A percentile compares a stretch with the other conserved stretches of the same genome.
These are phyloP conservation scores for Clonostachys chloroleuca DNA, from an alignment of 2,329 filamentous ascomycete species.

Conservation along the genomic window DNA sequence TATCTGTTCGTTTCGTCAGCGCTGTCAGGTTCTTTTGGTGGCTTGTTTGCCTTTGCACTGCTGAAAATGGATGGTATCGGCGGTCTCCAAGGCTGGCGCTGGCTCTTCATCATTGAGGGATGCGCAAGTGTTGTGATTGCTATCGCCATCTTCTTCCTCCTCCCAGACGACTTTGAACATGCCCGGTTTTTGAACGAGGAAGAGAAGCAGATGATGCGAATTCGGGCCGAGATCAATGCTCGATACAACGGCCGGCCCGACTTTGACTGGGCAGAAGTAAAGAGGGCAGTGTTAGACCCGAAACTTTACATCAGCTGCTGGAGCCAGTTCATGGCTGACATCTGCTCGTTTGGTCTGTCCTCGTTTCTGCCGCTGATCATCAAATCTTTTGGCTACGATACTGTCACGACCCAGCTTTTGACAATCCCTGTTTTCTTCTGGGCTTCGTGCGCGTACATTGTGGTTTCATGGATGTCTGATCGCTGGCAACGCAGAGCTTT, in stretches of 20 bases:
- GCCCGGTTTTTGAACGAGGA: slow-evolving; percentile 58
- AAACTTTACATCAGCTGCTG: slow-evolving; percentile 22
- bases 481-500: slow-evolving; percentile 9
- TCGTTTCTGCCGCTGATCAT: slow-evolving; percentile 24
- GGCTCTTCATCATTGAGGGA: slow-evolving; percentile 69
- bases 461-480: slow-evolving; percentile 12
- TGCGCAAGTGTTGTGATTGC: slow-evolving; percentile 66
- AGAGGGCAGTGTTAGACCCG: slow-evolving; percentile 5
- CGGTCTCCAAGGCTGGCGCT: slow-evolving; percentile 53
- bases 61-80: slow-evolving; percentile 63
- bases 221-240: slow-evolving; percentile 6
- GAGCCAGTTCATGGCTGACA: slow-evolving; percentile 17
- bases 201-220: slow-evolving; percentile 9
- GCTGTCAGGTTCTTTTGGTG: slow-evolving; percentile 73
- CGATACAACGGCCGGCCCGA: slow-evolving; percentile 7
- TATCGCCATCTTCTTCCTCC: slow-evolving; percentile 67
- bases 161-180: slow-evolving; percentile 77
- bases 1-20: slow-evolving; percentile 83
- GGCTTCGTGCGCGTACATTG: slow-evolving; percentile 16
- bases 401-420: slow-evolving; percentile 19
- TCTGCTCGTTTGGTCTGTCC: slow-evolving; percentile 19
- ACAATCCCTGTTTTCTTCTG: slow-evolving; percentile 22
- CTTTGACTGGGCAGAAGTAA: slow-evolving; percentile 9
- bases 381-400: slow-evolving; percentile 19
- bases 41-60: slow-evolving; percentile 68